Base-by-base conservation (phyloP, 768 basidiomycete genomes). In the Kwoniella dejecticola region DNA sequence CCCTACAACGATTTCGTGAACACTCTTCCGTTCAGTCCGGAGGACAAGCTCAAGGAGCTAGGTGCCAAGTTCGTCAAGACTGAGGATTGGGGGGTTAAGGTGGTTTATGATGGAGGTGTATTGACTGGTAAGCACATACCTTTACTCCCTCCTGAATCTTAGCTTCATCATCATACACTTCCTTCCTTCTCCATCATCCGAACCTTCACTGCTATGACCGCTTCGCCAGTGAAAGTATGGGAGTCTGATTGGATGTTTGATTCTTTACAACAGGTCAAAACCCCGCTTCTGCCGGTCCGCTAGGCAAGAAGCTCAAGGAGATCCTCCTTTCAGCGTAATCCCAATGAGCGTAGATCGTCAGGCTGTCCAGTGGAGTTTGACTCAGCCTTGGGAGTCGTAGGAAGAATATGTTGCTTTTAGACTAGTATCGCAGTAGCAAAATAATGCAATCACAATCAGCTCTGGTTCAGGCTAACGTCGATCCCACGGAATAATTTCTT, bases 181-280 rank as follows among this genome's bases (percentile, higher is more conserved):
- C n/a, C n/a, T n/a, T n/a, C n/a, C n/a, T n/a, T n/a, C n/a, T n/a
- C n/a, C n/a, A n/a, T n/a, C n/a, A n/a, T n/a, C n/a, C n/a, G n/a
- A n/a, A n/a, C n/a, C n/a, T n/a, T n/a, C n/a, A n/a, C n/a, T n/a
- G n/a, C n/a, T n/a, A n/a, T n/a, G n/a, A n/a, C n/a, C n/a, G n/a
- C n/a, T n/a, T n/a, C n/a, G n/a, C n/a, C n/a, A n/a, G n/a, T n/a
- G n/a, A n/a, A n/a, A n/a, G n/a, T n/a, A 30, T 31, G 7, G 5
- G 24, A 50, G 30, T 2, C 27, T 2, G 15, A 1, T 29, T 3
- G 21, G 19, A 82, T 83, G 8, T 42, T n/a, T n/a, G n/a, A n/a
- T n/a, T 11, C n/a, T 29, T n/a, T 10, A 67, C 86, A 67, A 87
- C 88, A 21, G 89, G 89, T 7, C 88, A 89, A 76, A 90, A 90